Evolutionary conservation across 2,329 filamentous ascomycete species (phyloP).

Genomic region (Paecilomyces variotii): DNA sequence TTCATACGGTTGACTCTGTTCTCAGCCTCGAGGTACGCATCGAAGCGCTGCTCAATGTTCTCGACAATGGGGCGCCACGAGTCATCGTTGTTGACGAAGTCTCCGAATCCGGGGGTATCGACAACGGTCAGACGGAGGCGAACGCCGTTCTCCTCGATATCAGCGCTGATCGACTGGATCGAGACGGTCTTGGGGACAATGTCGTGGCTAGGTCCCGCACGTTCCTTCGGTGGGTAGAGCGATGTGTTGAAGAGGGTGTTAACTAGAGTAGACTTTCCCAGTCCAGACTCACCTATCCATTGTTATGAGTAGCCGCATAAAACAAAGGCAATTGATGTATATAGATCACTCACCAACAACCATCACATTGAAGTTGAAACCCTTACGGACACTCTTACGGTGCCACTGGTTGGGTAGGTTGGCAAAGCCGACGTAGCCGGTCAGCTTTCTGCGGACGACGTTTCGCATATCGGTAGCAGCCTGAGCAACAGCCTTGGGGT

Average conservation of each 20-base stretch:
- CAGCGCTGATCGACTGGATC: constrained; percentile 89
- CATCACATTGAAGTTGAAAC: constrained; percentile 99
- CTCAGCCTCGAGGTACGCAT: constrained; percentile 96
- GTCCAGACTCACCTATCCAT: constrained; percentile 81
- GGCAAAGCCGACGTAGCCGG: constrained; percentile 96
- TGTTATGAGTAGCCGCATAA: not conserved
- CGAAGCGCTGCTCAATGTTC: constrained; percentile 98
- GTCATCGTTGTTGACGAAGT: constrained; percentile 99
- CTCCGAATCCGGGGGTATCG: constrained; percentile 94
- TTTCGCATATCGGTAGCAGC: constrained; percentile 70
- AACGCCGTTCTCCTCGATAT: constrained; percentile 97
- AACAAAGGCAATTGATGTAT: not conserved
- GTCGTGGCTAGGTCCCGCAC: constrained; percentile 92
- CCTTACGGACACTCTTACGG: constrained; percentile 99
- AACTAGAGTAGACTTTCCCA: constrained; percentile 97
- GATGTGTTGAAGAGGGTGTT: constrained; percentile 99
- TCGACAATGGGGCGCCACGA: constrained; percentile 98
- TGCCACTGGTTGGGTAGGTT: constrained; percentile 99
- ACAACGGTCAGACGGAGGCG: constrained; percentile 94
- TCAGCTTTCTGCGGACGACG: constrained; percentile 96
- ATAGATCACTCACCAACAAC: constrained; percentile 74
- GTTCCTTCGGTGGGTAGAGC: constrained; percentile 96
- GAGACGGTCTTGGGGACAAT: constrained; percentile 97
- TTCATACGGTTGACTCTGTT: constrained; percentile 99
- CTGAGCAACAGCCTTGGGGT: constrained; percentile 50